Base-by-base conservation (phyloP, 202 grass and related monocot genomes). In the Eragrostis tef region DNA sequence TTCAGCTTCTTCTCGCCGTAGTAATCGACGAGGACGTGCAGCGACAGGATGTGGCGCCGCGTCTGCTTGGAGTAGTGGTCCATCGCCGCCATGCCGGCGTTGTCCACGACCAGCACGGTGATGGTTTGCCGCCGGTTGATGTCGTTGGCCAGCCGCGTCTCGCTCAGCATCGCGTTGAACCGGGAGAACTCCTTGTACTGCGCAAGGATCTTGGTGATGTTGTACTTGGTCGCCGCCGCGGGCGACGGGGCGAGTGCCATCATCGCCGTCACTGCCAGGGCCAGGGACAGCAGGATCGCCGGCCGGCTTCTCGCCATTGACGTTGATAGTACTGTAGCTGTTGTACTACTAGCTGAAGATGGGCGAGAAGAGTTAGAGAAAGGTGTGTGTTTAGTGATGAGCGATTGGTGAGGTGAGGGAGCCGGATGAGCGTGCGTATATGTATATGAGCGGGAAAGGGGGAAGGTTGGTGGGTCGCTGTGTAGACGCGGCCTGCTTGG, bases 21-120 rank as follows among this genome's bases (percentile, higher is more conserved):
- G 75, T 94, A 98, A 81, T 98, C 95, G 53, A 87, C 88, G 59
- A 98, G 88, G 76, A 98, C 52, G 86, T 98, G 95, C 43, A 94
- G 81, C 27, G 74, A 77, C 2, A 94, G 81, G 74, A 94, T 84
- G 63, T 94, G 87, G 1, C 90, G 84, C 72, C 85, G 56, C 0
- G 92, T 91, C 20, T 74, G 88, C 25, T 94, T 78, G 34, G 88
- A 77, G 79, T 84, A 86, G 47, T 94, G 92, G 48, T 78, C 83
- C 11, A 98, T 67, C 4, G 52, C 61, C 11, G 87, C 56, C 91
- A 94, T 94, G 29, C 66, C 94, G 1, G 84, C 41, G 75, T 94
- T 90, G 71, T 90, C 88, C 11, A 92, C 60, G 29, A 84, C 87
- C 9, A 97, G 82, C 67, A 97, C 91, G 9, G 94, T 97, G 87